phyloP scores from a whole-genome alignment of 495 filamentous ascomycete genomes.

The Aspergillus taichungensis region DNA sequence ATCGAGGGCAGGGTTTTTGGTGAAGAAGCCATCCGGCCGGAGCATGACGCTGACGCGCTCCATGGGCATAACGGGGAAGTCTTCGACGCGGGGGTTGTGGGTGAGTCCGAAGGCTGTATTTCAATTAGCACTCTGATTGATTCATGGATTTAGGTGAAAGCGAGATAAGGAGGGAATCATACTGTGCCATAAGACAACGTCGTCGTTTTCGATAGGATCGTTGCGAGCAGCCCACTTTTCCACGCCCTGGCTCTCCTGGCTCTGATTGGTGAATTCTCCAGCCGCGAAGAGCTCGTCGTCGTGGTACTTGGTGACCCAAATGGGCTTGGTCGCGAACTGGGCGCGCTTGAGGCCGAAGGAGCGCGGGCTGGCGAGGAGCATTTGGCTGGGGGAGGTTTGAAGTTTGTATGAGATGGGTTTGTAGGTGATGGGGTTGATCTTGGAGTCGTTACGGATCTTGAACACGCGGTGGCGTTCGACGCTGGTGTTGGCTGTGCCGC shows the following conservation, averaged over 20 bases:
- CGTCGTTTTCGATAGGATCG: constrained; percentile 40
- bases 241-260: constrained; percentile 45
- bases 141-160: background rate
- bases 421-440: constrained; percentile 63
- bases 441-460: constrained; percentile 69
- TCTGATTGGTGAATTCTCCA: constrained; percentile 85
- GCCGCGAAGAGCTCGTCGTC: constrained; percentile 78
- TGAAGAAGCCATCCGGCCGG: constrained; percentile 68
- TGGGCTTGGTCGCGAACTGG: constrained; percentile 71
- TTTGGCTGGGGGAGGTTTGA: constrained; percentile 61
- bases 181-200: constrained; percentile 39
- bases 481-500: constrained; percentile 57
- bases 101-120: constrained; percentile 49
- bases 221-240: constrained; percentile 37
- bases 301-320: constrained; percentile 74
- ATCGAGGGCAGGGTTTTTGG: constrained; percentile 64
- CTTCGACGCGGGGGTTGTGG: constrained; percentile 50
- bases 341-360: constrained; percentile 66
- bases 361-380: constrained; percentile 62
- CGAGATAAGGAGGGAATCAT: constrained; percentile 8
- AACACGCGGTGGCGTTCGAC: constrained; percentile 59
- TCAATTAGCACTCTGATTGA: background rate
- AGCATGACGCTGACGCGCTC: constrained; percentile 47
- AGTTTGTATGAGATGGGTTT: constrained; percentile 78
- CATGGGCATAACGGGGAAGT: constrained; percentile 59